These are phyloP conservation scores for Cucurbita pepo DNA, from an alignment of 306 rosid genomes.

Conservation along the genomic window DNA sequence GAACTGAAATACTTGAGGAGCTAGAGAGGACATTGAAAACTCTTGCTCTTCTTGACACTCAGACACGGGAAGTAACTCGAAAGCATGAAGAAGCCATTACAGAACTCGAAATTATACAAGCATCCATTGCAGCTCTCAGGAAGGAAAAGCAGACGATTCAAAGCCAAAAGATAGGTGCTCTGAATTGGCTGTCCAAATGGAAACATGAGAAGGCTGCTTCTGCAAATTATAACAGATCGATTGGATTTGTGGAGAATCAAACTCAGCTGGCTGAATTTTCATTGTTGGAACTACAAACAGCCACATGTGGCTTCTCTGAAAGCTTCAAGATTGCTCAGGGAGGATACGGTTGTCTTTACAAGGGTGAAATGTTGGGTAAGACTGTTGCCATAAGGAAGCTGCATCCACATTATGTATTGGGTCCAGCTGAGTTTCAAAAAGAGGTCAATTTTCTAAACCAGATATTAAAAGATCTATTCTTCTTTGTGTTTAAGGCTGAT, in stretches of 20 bases:
- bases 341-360: slow-evolving; percentile 61
- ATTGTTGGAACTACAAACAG: slow-evolving; percentile 47
- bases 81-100: slow-evolving; percentile 39
- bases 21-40: slow-evolving; percentile 43
- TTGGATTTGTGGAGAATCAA: slow-evolving; percentile 31
- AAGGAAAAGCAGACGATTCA: slow-evolving; percentile 52
- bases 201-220: slow-evolving; percentile 38
- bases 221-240: slow-evolving; percentile 24
- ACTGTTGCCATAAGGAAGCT: slow-evolving; percentile 63
- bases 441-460: slow-evolving; percentile 28
- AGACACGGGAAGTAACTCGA: slow-evolving; percentile 36
- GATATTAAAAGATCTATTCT: background rate
- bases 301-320: slow-evolving; percentile 72
- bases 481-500: background rate
- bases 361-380: slow-evolving; percentile 75
- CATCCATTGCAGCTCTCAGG: slow-evolving; percentile 44
- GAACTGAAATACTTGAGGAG: slow-evolving; percentile 25
- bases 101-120: slow-evolving; percentile 43
- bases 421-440: slow-evolving; percentile 51
- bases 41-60: slow-evolving; percentile 43
- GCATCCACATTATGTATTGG: slow-evolving; percentile 43
- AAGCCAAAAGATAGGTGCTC: slow-evolving; percentile 49
- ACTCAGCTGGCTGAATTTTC: slow-evolving; percentile 55
- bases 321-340: slow-evolving; percentile 55
- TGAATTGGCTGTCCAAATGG: slow-evolving; percentile 65